Evolutionary conservation across 176 grass and related monocot species (phyloP).

Genomic region (Themeda triandra): DNA sequence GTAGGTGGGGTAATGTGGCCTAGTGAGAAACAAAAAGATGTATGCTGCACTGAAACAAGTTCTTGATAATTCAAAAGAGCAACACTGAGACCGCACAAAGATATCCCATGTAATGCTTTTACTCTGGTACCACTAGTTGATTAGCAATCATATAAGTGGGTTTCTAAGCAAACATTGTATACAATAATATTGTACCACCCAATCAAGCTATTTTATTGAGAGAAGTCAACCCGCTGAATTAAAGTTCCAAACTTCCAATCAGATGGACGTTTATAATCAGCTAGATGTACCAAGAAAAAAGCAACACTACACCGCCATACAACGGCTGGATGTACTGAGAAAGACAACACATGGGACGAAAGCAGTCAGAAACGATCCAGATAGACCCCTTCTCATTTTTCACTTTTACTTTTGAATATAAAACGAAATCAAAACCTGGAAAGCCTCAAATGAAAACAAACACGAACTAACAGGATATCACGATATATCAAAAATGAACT

Average conservation of each 20-base stretch:
- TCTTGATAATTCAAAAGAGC: background rate
- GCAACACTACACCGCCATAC: too few relatives aligned
- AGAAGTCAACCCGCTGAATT: background rate
- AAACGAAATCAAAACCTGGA: background rate
- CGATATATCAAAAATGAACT: background rate
- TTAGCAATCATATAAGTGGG: background rate
- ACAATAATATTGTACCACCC: background rate
- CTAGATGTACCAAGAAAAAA: background rate
- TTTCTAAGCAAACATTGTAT: background rate
- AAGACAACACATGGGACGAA: background rate
- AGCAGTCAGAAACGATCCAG: background rate
- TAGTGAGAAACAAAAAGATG: too few relatives aligned
- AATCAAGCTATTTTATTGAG: background rate
- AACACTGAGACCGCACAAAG: background rate
- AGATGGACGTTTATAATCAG: too few relatives aligned
- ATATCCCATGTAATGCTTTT: background rate
- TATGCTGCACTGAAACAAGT: background rate
- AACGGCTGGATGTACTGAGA: background rate
- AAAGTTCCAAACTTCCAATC: too few relatives aligned
- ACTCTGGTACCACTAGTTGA: background rate
- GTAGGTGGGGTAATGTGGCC: background rate
- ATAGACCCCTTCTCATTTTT: background rate
- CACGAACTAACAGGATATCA: background rate
- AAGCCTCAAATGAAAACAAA: background rate
- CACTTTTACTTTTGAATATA: background rate